Evolutionary conservation across 179 eudicot species (phyloP), one percentile per base, ranked within the genome.

Genomic region (Spinacia oleracea): DNA sequence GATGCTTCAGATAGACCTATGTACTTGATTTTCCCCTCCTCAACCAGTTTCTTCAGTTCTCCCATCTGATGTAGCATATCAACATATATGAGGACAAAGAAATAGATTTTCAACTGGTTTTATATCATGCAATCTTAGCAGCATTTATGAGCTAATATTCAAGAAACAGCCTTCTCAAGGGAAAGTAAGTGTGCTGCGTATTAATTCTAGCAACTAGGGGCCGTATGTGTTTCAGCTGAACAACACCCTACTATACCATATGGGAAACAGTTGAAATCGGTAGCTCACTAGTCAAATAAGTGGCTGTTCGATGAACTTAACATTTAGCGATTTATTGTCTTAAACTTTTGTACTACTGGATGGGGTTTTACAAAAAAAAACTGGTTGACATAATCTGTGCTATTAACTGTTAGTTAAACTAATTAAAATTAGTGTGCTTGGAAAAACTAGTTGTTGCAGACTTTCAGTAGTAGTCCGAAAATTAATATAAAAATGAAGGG

Each of bases 1-100:
- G 80, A 88, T 60, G 91, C 91, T 84, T 89, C 89, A 16, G 92
- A 89, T 12, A 89, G 78, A 38, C 92, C 92, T 8, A 89, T 67
- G 74, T 86, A 81, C 69, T 84, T 87, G 46, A 85, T 80, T 64
- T 85, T 87, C 23, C 89, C 91, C 75, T 88, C 91, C 82, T 83
- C 87, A 4, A 89, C 88, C 9, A 87, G 76, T 56, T 84, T 86
- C 78, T 86, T 88, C 3, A 85, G 81, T 60, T 86, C 89, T 20
- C 89, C 86, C 79, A 86, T 77, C 90, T 84, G 42, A 58, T 70
- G 34, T 72, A 48, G 29, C 18, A 51, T 34, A 70, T 50, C 16
- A 40, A 8, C 11, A 34, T 2, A 31, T 51, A 58, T 0, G 63
- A 27, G 55, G 27, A 48, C 20, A 46, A 6, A 50, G 46, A 50